Conservation (phyloP, 1,284 basidiomycete species). For the Heterobasidion annosum region DNA sequence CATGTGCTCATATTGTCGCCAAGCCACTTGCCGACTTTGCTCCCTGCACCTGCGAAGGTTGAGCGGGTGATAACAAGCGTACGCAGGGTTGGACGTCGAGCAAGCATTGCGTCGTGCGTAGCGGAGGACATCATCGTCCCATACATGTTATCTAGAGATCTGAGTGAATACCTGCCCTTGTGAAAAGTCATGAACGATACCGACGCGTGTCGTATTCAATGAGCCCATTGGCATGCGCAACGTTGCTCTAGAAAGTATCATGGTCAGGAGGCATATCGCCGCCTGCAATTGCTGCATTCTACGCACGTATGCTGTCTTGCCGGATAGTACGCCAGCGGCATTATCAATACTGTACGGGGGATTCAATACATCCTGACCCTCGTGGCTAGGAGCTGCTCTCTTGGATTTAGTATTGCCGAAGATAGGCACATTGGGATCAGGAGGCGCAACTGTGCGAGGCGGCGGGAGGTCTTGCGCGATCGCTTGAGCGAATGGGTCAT, state of each 20-base stretch:
- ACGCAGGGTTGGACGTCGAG: conserved; percentile 48
- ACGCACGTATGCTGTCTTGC: conserved; percentile 45
- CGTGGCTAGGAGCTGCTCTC: conserved; percentile 20
- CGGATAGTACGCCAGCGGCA: conserved; percentile 37
- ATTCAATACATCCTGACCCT: conserved; percentile 28
- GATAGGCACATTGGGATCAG: conserved; percentile 42
- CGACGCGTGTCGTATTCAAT: conserved; percentile 51
- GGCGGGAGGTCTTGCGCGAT: conserved; percentile 42
- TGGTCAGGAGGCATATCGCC: conserved; percentile 9
- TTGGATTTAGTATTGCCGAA: conserved; percentile 25
- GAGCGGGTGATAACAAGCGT: conserved; percentile 66
- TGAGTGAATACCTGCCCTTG: too few species aligned
- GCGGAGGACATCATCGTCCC: conserved; percentile 64
- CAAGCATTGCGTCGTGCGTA: conserved; percentile 53
- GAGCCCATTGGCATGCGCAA: conserved; percentile 53
- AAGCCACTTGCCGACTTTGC: conserved; percentile 61
- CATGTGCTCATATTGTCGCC: conserved; percentile 55
- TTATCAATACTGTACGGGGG: conserved; percentile 56
- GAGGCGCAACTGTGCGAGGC: conserved; percentile 35
- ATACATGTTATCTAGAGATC: conserved; percentile 45
- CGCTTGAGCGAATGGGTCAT: conserved; percentile 48
- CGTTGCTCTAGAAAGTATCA: conserved; percentile 31
- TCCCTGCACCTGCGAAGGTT: conserved; percentile 61
- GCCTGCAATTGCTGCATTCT: too few species aligned
- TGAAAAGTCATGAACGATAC: conserved; percentile 5